Base-by-base conservation (phyloP, 2,329 filamentous ascomycete genomes). In the Colletotrichum sp. region DNA sequence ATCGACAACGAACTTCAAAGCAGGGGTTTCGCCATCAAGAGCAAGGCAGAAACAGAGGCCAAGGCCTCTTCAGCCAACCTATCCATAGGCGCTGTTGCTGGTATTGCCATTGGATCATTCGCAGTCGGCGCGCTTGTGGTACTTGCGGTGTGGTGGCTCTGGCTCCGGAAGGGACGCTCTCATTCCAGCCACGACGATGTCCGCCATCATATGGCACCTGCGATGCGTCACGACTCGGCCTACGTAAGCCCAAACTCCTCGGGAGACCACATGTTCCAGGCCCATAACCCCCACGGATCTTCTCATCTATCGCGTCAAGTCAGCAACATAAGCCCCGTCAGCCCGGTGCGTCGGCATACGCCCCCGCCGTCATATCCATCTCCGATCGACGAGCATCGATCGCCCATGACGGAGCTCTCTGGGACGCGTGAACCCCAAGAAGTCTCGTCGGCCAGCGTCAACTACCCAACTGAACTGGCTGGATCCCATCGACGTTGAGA, bases 291-390 rank as follows among this genome's bases (percentile, higher is more conserved):
- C 11, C 36, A 72, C 27, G 67, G 67, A 13, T 48, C 44, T 52
- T 52, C 60, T 15, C 64, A 67, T 22, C 30, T 66, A 25, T 66
- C 60, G 25, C 72, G 61, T 30, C 68, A 74, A 32, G 34, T 55
- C 30, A 71, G 60, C 32, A 68, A 74, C 28, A n/a, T 66, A 39
- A 76, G 74, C 52, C 71, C 65, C 8, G 15, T 68, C n/a, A 74
- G 65, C 59, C 68, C 52, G 30, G 44, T 16, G 25, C 60, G 74
- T n/a, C 65, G 48, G n/a, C 59, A 70, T 28, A 69, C 74, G 48
- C 74, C 65, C 19, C 65, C 74, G 32, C 71, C 71, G 15, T 76
- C 74, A 30, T 76, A 76, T 19, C 44, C 60, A 30, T 74, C 64
- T 13, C 70, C 39, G 57, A 22, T 74, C 44, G 57, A 60, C 32